These are phyloP conservation scores for Lithospermum erythrorhizon DNA, from an alignment of 257 asterid genomes.

Conservation along the genomic window DNA sequence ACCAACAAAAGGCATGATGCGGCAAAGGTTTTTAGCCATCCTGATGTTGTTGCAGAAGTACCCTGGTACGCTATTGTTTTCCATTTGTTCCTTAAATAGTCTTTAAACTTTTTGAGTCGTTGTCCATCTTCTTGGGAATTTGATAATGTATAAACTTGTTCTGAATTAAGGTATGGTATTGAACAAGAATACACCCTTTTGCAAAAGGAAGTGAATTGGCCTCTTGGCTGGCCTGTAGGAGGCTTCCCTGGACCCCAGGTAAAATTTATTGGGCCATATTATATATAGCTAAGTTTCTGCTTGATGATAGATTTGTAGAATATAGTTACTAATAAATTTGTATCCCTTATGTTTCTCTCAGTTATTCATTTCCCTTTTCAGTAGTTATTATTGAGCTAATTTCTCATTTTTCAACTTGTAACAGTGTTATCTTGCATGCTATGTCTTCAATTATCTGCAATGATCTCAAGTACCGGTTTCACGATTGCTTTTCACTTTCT, in stretches of 20 bases:
- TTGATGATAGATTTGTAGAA: too few species aligned
- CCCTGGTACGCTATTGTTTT: conserved; percentile 18
- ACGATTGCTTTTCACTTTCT: too few species aligned
- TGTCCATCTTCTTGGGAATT: background rate
- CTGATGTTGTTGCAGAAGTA: conserved; percentile 13
- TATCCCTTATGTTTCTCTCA: too few species aligned
- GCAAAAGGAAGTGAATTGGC: conserved; percentile 56
- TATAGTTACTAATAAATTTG: too few species aligned
- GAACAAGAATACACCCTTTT: conserved; percentile 41
- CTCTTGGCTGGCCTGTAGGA: conserved; percentile 34
- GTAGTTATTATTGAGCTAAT: too few species aligned
- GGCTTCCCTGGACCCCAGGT: conserved; percentile 22
- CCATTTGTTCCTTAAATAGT: background rate
- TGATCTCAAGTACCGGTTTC: too few species aligned
- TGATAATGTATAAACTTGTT: background rate
- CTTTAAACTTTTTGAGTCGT: background rate
- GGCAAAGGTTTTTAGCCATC: conserved; percentile 13
- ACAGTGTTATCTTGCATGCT: too few species aligned
- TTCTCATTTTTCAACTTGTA: too few species aligned
- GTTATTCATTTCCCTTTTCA: too few species aligned
- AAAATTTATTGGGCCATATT: background rate
- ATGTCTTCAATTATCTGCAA: too few species aligned
- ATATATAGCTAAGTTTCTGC: background rate
- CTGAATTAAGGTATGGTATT: conserved; percentile 30
- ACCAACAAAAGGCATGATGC: conserved; percentile 15